Evolutionary conservation across 208 protist genomes (phyloP).

Genomic region (Trypanosoma theileri): DNA sequence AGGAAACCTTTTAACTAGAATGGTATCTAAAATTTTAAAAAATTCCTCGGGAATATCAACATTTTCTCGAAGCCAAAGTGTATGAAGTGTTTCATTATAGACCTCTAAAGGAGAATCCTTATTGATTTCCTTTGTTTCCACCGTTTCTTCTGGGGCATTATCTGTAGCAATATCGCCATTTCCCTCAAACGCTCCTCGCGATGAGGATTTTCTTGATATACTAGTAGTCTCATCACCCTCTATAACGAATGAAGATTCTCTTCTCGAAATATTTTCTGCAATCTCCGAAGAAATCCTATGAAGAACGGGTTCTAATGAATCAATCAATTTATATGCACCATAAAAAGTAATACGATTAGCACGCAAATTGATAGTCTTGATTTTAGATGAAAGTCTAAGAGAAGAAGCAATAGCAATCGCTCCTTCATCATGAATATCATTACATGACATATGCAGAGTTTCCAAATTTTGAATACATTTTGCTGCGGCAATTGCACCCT

Average conservation of each 20-base stretch:
- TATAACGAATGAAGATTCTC: not conserved
- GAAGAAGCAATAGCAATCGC: constrained; percentile 34
- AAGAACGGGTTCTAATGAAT: constrained; percentile 36
- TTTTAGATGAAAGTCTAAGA: constrained; percentile 36
- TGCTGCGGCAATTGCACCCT: constrained; percentile 47
- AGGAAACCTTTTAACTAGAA: constrained; percentile 56
- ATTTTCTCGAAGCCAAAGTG: constrained; percentile 61
- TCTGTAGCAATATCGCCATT: constrained; percentile 2
- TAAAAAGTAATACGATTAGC: constrained; percentile 46
- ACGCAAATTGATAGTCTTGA: constrained; percentile 55
- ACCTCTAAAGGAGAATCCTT: constrained; percentile 6
- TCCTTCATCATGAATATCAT: constrained; percentile 51
- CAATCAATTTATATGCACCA: constrained; percentile 42
- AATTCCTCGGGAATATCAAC: constrained; percentile 40
- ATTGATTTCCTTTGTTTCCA: constrained; percentile 9
- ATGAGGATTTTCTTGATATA: constrained; percentile 7
- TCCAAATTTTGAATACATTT: constrained; percentile 46
- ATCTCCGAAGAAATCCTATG: constrained; percentile 23
- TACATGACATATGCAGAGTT: constrained; percentile 53
- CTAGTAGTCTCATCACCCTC: not conserved
- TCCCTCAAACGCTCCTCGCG: constrained; percentile 1
- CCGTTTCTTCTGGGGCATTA: not conserved
- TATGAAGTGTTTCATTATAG: constrained; percentile 51
- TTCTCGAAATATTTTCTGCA: constrained; percentile 3
- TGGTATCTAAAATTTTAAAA: constrained; percentile 33